A percentile compares a stretch with the other conserved stretches of the same genome.
These are phyloP conservation scores for Metschnikowia amazonensis DNA, from an alignment of 805 yeast species.

Conservation along the genomic window DNA sequence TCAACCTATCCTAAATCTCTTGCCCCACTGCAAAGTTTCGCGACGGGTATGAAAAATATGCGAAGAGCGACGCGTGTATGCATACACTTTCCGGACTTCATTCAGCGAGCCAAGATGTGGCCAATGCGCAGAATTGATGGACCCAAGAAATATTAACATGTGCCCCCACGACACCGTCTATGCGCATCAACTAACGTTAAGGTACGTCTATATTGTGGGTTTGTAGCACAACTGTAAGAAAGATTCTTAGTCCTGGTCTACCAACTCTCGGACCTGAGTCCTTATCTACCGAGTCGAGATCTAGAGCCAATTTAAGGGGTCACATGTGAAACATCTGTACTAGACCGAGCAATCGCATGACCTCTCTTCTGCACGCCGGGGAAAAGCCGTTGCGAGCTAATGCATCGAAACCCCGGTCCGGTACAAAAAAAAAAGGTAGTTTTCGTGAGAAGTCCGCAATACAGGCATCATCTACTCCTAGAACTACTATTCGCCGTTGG, in stretches of 20 bases:
- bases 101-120: neutral
- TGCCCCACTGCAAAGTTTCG: neutral
- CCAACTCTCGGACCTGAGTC: too few species aligned
- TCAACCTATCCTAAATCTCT: too few species aligned
- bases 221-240: too few species aligned
- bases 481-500: neutral
- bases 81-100: neutral
- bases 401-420: slow-evolving; percentile 5
- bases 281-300: too few species aligned
- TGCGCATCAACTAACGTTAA: neutral
- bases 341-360: neutral
- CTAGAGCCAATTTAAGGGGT: neutral
- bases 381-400: slow-evolving; percentile 5
- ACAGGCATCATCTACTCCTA: neutral
- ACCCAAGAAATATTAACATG: neutral
- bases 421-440: neutral
- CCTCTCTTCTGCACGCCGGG: neutral
- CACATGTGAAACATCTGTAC: neutral
- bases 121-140: neutral
- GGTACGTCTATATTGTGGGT: neutral
- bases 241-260: neutral
- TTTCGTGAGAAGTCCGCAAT: neutral
- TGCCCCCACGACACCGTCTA: neutral
- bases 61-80: neutral
- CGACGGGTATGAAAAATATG: neutral